These are phyloP conservation scores for Citrullus amarus DNA, from an alignment of 306 rosid species.

Conservation along the genomic window DNA sequence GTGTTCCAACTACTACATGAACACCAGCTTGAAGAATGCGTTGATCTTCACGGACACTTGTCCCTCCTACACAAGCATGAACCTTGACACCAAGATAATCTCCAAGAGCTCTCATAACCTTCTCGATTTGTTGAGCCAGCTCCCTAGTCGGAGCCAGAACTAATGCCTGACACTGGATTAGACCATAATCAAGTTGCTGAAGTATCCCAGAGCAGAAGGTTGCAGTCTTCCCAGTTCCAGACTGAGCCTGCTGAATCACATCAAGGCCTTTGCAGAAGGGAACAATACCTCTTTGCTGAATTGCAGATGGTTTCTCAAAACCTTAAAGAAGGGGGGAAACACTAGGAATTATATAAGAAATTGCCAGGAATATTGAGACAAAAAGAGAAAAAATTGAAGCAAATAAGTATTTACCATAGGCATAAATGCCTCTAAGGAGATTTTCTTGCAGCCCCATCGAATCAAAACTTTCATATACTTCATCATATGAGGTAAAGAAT, in stretches of 20 bases:
- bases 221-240: constrained; percentile 96
- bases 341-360: background rate
- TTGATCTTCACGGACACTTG: constrained; percentile 93
- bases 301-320: constrained; percentile 97
- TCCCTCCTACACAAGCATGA: constrained; percentile 95
- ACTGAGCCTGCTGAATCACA: constrained; percentile 97
- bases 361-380: background rate
- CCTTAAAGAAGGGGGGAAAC: constrained; percentile 26
- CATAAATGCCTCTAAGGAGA: constrained; percentile 86
- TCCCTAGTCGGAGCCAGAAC: constrained; percentile 97
- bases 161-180: constrained; percentile 90
- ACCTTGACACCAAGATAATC: constrained; percentile 98
- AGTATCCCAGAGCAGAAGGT: constrained; percentile 92
- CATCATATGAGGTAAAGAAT: constrained; percentile 80
- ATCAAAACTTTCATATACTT: constrained; percentile 82
- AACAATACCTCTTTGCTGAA: constrained; percentile 96
- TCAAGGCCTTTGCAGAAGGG: constrained; percentile 96
- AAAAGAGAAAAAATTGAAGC: background rate
- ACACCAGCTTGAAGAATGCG: constrained; percentile 98
- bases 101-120: constrained; percentile 98
- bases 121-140: constrained; percentile 93
- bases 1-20: constrained; percentile 91
- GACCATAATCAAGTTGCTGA: constrained; percentile 87
- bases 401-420: constrained; percentile 48
- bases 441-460: constrained; percentile 83